Evolutionary conservation across 164 flowering plant genomes (phyloP), one percentile per base, ranked within the genome.

Genomic region (Dillenia turbinata): DNA sequence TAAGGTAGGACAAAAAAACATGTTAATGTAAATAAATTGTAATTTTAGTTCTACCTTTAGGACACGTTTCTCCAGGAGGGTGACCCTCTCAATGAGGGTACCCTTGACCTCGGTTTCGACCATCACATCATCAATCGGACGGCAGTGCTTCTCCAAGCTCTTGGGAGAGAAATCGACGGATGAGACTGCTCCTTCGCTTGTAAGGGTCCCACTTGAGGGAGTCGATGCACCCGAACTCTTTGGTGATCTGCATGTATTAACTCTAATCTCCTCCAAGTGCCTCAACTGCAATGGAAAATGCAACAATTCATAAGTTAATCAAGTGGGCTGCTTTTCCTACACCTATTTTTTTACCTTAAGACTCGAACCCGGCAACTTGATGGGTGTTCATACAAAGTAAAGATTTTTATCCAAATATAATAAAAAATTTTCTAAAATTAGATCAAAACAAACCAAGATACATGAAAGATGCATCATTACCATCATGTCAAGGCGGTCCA

Each of bases 181-280:
- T 0, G 85, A 79, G 8, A 44, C 40, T 2, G 68, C 73, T 0
- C 81, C 82, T 8, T 75, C 79, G 44, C 81, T 81, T 0, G 79
- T 62, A 0, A 66, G 70, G 44, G 77, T 68, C 59, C 78, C 82
- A 52, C 81, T 85, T 16, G 90, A 77, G 5, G 80, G 68, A 2
- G 79, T 77, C 1, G 85, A 80, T 15, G 76, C 75, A 54, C 71
- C 62, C 0, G 89, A 85, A 56, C 88, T 83, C 76, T 77, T 81
- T 12, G 86, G 71, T 3, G 81, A 69, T 17, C 68, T 74, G 56
- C 54, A 61, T 59, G 19, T 59, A 44, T 61, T 44, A 17, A 80
- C 78, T 66, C 71, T 77, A 2, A 81, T 75, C 52, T 81, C 93
- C 71, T 91, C 96, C 77, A 87, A 73, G n/a, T 83, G 77, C 72